phyloP scores from a whole-genome alignment of 176 grass and related monocot species.

The Musa acuminata region DNA sequence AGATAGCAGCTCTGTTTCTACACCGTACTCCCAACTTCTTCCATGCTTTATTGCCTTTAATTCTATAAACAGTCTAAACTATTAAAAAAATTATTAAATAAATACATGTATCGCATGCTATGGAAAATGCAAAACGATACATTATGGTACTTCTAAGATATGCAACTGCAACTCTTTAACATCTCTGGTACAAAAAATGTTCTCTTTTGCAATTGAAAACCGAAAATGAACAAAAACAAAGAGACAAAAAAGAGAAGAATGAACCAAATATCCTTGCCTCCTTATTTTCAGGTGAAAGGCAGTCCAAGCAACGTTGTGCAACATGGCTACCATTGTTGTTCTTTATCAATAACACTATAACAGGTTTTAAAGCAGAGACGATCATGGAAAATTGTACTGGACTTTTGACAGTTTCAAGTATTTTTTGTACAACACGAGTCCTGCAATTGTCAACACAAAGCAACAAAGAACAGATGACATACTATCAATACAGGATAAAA shows the following conservation, averaged over 20 bases:
- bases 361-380: conserved; percentile 46
- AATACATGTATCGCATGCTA: no score
- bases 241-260: conserved; percentile 12
- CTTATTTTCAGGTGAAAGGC: conserved; percentile 44
- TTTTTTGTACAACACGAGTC: conserved; percentile 70
- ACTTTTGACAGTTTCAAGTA: conserved; percentile 55
- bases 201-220: not conserved
- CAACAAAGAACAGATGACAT: not conserved
- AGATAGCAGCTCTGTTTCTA: no score
- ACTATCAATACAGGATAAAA: not conserved
- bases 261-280: conserved; percentile 28
- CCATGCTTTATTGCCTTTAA: no score
- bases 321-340: conserved; percentile 73
- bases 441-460: conserved; percentile 32
- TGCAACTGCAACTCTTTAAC: no score
- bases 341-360: conserved; percentile 45
- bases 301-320: conserved; percentile 48
- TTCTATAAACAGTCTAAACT: no score
- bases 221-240: conserved; percentile 10
- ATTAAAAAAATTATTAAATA: no score
- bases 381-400: conserved; percentile 36
- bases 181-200: no score
- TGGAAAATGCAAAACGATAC: no score
- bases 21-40: no score
- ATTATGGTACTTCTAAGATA: no score